A percentile compares a stretch with the other conserved stretches of the same genome.
Evolutionary conservation across 345 rosid species (phyloP).

Genomic region (Tarenaya hassleriana): DNA sequence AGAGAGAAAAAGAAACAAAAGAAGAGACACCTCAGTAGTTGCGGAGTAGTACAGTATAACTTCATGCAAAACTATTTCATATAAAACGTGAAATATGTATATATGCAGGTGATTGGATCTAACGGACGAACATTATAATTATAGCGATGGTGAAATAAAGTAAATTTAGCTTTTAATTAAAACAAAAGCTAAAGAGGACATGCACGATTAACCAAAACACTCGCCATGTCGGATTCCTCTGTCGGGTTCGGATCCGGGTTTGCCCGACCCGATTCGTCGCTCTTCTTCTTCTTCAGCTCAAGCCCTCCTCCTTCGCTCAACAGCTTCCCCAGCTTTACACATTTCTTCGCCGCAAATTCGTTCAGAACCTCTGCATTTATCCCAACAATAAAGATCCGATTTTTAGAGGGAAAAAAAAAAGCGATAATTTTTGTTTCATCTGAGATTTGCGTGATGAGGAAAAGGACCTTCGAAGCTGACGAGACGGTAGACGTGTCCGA

Average conservation of each 20-base stretch:
- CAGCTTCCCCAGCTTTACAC: slow-evolving; percentile 65
- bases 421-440: too few species aligned
- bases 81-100: too few species aligned
- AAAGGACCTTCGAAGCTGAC: slow-evolving; percentile 66
- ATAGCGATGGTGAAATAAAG: not conserved
- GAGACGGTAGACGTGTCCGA: slow-evolving; percentile 72
- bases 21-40: too few species aligned
- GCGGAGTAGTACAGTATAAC: too few species aligned
- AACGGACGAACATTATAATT: not conserved
- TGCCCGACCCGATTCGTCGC: slow-evolving; percentile 20
- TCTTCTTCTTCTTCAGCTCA: slow-evolving; percentile 28
- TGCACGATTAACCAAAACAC: not conserved
- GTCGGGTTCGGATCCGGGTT: slow-evolving; percentile 20
- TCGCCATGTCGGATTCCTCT: slow-evolving; percentile 20
- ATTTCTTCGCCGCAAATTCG: slow-evolving; percentile 64
- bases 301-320: slow-evolving; percentile 47
- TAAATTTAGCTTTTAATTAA: not conserved
- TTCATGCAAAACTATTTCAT: too few species aligned
- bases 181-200: not conserved
- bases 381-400: not conserved
- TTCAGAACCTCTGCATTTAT: slow-evolving; percentile 53
- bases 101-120: too few species aligned
- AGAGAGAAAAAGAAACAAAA: too few species aligned
- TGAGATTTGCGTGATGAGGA: too few species aligned
- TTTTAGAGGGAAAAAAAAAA: too few species aligned